Percentiles rank a stretch among this genome's conserved stretches.
Evolutionary conservation across 257 asterid genomes (phyloP).

Genomic region (Anisodus tanguticus): DNA sequence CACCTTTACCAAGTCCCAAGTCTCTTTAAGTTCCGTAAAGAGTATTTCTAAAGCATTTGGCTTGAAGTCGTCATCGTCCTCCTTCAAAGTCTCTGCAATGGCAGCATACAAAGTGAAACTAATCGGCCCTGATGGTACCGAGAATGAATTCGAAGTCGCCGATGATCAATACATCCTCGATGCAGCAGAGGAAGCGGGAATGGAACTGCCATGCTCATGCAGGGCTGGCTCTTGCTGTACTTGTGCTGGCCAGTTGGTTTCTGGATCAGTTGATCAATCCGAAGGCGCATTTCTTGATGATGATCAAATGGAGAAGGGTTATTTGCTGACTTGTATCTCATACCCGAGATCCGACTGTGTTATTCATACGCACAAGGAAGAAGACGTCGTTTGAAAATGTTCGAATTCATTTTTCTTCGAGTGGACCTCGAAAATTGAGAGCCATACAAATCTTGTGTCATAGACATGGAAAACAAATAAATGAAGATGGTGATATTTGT

Average conservation of each 20-base stretch:
- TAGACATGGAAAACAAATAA: not conserved
- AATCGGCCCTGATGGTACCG: conserved; percentile 43
- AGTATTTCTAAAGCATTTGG: conserved; percentile 34
- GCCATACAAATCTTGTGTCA: not conserved
- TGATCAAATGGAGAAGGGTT: conserved; percentile 49
- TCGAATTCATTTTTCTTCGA: not conserved
- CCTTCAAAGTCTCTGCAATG: conserved; percentile 40
- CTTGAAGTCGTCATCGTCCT: conserved; percentile 25
- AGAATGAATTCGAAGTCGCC: conserved; percentile 46
- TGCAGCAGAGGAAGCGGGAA: conserved; percentile 46
- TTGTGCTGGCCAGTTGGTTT: conserved; percentile 41
- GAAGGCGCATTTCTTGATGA: conserved; percentile 50
- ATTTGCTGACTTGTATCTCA: conserved; percentile 44
- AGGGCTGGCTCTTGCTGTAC: conserved; percentile 52
- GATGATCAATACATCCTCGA: conserved; percentile 50
- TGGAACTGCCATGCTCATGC: conserved; percentile 52
- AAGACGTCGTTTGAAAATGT: conserved; percentile 37
- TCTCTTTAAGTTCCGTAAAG: conserved; percentile 38
- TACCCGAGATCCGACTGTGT: conserved; percentile 49
- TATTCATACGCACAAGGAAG: conserved; percentile 48
- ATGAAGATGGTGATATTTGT: not conserved
- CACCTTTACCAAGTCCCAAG: not conserved
- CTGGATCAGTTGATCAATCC: conserved; percentile 48
- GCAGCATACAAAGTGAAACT: conserved; percentile 50
- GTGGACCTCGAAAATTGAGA: not conserved